phyloP scores from a whole-genome alignment of 192 early-diverging fungal genomes.

The Lunasporangiospora selenospora region DNA sequence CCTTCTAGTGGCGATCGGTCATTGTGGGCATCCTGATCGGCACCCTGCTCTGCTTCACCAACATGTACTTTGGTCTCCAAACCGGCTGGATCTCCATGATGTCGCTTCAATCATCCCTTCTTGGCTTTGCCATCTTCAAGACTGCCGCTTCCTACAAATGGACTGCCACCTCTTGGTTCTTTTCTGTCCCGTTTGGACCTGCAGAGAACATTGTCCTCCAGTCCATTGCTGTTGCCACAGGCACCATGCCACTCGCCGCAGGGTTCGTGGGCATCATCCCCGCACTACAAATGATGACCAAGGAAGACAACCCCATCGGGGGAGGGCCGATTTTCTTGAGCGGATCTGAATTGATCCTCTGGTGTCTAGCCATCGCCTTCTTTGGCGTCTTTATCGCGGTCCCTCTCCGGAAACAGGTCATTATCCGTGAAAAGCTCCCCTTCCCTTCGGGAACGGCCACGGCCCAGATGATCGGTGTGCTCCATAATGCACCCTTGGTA shows the following conservation, averaged over 20 bases:
- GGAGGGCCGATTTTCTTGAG: slow-evolving; percentile 55
- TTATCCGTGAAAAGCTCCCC: slow-evolving; percentile 80
- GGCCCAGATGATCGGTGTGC: slow-evolving; percentile 81
- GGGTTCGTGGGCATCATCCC: slow-evolving; percentile 87
- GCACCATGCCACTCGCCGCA: slow-evolving; percentile 83
- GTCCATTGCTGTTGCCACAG: slow-evolving; percentile 84
- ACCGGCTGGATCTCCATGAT: slow-evolving; percentile 85
- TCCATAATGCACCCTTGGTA: slow-evolving; percentile 68
- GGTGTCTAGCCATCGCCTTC: slow-evolving; percentile 80
- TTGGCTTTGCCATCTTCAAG: slow-evolving; percentile 83
- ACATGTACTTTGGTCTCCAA: slow-evolving; percentile 90
- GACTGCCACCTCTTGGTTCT: no score
- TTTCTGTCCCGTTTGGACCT: slow-evolving; percentile 67
- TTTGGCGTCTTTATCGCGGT: slow-evolving; percentile 94
- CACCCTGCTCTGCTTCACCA: slow-evolving; percentile 80
- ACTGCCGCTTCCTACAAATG: slow-evolving; percentile 49
- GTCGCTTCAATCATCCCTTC: slow-evolving; percentile 74
- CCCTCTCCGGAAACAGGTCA: slow-evolving; percentile 77
- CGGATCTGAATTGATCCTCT: slow-evolving; percentile 64
- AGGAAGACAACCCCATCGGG: slow-evolving; percentile 58
- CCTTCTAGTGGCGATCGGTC: slow-evolving; percentile 53
- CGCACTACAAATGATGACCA: slow-evolving; percentile 73
- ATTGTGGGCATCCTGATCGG: slow-evolving; percentile 71
- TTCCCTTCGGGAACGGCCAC: slow-evolving; percentile 91
- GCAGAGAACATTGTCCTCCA: slow-evolving; percentile 88